Evolutionary conservation across 495 filamentous ascomycete genomes (phyloP).

Genomic region (Penicillium parvum): DNA sequence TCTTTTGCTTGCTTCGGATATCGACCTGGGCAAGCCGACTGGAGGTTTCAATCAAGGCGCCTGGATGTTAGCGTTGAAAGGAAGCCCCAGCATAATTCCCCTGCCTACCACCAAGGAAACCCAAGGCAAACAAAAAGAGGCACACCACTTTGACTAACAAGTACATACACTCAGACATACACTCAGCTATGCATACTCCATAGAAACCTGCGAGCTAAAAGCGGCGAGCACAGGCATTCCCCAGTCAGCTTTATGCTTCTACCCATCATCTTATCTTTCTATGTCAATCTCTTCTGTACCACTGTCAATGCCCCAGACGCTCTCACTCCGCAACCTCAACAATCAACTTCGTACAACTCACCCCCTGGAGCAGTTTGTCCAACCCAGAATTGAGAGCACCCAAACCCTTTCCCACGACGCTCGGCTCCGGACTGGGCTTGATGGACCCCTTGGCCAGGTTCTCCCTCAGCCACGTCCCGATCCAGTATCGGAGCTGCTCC

Average conservation of each 20-base stretch:
- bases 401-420: conserved; percentile 42
- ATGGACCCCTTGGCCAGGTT: conserved; percentile 37
- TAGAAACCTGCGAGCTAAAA: not conserved
- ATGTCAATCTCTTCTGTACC: not conserved
- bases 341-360: conserved; percentile 48
- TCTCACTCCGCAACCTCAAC: conserved; percentile 36
- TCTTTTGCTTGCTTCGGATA: no score
- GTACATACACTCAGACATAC: no score
- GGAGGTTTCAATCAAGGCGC: no score
- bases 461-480: conserved; percentile 41
- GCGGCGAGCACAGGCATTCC: not conserved
- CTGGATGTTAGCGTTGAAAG: no score
- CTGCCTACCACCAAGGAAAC: no score
- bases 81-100: no score
- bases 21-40: no score
- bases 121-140: no score
- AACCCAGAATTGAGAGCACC: conserved; percentile 40
- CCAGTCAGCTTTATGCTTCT: not conserved
- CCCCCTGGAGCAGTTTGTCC: conserved; percentile 36
- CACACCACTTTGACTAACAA: no score
- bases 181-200: not conserved
- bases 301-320: not conserved
- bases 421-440: conserved; percentile 42
- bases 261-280: not conserved
- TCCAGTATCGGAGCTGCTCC: conserved; percentile 35